Base-by-base conservation (phyloP, 805 yeast genomes). In the Kurtzmaniella fragi region DNA sequence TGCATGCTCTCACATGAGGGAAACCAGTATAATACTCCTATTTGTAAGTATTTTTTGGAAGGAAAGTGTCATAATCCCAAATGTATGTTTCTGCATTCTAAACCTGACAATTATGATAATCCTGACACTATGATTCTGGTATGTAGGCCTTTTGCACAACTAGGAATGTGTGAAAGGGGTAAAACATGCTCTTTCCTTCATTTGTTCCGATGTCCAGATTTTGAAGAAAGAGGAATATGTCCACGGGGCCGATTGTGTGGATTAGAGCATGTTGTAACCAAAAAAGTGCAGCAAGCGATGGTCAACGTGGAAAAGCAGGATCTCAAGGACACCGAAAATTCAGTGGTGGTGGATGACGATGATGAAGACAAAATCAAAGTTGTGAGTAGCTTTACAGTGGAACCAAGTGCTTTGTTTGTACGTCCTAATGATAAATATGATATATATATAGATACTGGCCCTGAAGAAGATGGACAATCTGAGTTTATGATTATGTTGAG, bases 121-220 rank as follows among this genome's bases (percentile, higher is more conserved):
- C 29, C 57, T 47, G 20, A 49, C 55, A 33, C 44, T 32, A 70
- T 64, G 23, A 59, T 78, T 3, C 60, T 67, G 52, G 64, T 77
- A 0, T 85, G 95, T 52, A 65, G 86, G 16, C 78, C 74, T 23
- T 86, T 85, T 62, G 73, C 90, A 4, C 49, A 80, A 27, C 75
- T 76, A 13, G 89, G 90, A 1, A 83, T 75, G 61, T 86, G 95
- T 57, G 73, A 64, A 25, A 56, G 75, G 17, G 95, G 93, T 0
- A 51, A 59, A 17, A 45, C 50, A 25, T 85, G 95, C 52, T 67
- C 72, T 5, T 70, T 73, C 34, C 57, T 71, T 28, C 95, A 85
- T 52, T 57, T 61, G 12, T 72, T 66, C 47, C 75, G 76, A 42
- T 85, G 95, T 59, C 91, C 95, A 0, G 91, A 84, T 50, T 75